These are phyloP conservation scores for Liquidambar formosana DNA, from an alignment of 164 flowering plant genomes.

Conservation along the genomic window DNA sequence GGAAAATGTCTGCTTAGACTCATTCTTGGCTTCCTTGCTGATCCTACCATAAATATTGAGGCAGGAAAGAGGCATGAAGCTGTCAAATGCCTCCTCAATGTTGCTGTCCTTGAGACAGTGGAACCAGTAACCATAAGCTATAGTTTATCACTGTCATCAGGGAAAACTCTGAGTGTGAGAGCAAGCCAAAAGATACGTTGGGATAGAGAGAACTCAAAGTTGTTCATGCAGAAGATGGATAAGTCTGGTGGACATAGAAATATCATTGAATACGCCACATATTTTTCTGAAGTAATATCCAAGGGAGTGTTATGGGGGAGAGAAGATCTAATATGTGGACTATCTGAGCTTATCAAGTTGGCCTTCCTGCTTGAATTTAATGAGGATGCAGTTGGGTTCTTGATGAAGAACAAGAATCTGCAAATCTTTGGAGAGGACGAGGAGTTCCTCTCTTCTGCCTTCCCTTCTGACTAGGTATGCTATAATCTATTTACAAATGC, in stretches of 20 bases:
- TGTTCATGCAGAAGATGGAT: constrained; percentile 44
- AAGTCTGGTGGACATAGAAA: constrained; percentile 26
- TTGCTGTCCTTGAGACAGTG: constrained; percentile 36
- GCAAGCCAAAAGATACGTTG: constrained; percentile 48
- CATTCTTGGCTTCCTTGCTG: constrained; percentile 54
- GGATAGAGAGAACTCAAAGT: constrained; percentile 47
- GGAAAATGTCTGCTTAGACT: constrained; percentile 39
- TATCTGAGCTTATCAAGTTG: constrained; percentile 60
- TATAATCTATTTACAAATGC: too few species aligned
- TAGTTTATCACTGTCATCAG: constrained; percentile 37
- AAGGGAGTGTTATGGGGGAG: constrained; percentile 63
- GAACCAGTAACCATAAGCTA: constrained; percentile 39
- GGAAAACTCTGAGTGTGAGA: constrained; percentile 21
- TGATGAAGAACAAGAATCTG: constrained; percentile 60
- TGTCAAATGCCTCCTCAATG: constrained; percentile 35
- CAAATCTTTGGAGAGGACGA: constrained; percentile 56
- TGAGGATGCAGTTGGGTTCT: constrained; percentile 47
- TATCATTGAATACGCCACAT: constrained; percentile 46
- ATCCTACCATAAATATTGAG: constrained; percentile 36
- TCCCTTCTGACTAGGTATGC: constrained; percentile 12
- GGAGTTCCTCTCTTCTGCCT: constrained; percentile 32
- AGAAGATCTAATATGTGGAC: constrained; percentile 36
- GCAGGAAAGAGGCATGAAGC: constrained; percentile 37
- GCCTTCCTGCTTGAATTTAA: constrained; percentile 55
- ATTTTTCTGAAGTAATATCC: constrained; percentile 53